Evolutionary conservation across 2,329 filamentous ascomycete genomes (phyloP).

Genomic region (Akanthomyces uredinophilus): DNA sequence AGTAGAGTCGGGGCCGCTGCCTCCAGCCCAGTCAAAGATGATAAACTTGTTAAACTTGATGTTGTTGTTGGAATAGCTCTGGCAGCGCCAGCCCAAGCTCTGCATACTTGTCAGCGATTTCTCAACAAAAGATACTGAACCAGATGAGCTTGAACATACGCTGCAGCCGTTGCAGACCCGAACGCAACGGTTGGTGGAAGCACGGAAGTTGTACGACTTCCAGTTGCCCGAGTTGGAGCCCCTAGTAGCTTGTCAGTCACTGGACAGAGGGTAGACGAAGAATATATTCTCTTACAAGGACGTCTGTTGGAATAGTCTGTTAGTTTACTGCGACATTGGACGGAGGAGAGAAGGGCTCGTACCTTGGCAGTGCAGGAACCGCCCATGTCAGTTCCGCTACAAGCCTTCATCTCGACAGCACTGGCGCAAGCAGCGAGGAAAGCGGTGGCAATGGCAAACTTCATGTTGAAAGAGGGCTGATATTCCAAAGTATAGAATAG

Average conservation of each 20-base stretch:
- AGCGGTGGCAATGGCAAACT: slow-evolving; percentile 10
- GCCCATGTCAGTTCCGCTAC: slow-evolving; percentile 12
- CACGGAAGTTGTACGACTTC: slow-evolving; percentile 16
- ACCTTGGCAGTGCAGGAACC: slow-evolving; percentile 12
- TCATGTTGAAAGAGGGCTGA: background rate
- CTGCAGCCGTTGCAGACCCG: slow-evolving; percentile 14
- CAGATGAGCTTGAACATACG: background rate
- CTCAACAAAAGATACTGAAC: too few species aligned
- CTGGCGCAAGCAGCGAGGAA: slow-evolving; percentile 12
- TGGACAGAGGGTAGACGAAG: background rate
- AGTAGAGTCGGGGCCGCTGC: slow-evolving; percentile 14
- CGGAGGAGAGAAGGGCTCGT: background rate
- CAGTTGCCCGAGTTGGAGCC: slow-evolving; percentile 11
- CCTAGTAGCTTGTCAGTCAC: slow-evolving; percentile 2
- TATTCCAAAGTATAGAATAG: background rate
- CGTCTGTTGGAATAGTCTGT: background rate
- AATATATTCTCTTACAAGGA: background rate
- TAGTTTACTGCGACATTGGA: background rate
- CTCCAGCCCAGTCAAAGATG: slow-evolving; percentile 16
- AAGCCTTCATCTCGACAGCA: slow-evolving; percentile 15
- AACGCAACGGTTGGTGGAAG: slow-evolving; percentile 14
- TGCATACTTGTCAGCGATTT: background rate
- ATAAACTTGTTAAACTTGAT: slow-evolving; percentile 16
- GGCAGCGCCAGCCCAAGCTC: slow-evolving; percentile 10
- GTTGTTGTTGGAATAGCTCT: slow-evolving; percentile 16